Evolutionary conservation across 148 eudicot species (phyloP).

Genomic region (Bassia scoparia): DNA sequence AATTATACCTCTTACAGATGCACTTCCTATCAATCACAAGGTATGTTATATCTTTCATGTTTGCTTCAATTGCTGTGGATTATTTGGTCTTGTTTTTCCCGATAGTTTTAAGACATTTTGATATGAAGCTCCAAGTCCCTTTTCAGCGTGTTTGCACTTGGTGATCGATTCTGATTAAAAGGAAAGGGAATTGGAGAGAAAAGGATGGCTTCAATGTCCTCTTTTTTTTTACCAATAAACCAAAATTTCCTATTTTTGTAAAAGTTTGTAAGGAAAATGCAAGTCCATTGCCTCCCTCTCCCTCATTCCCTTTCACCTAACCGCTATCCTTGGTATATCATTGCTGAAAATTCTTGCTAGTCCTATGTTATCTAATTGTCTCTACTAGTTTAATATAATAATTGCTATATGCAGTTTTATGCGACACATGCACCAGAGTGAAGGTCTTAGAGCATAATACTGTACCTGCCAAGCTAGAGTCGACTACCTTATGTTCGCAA

Average conservation of each 20-base stretch:
- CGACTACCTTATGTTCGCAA: constrained; percentile 83
- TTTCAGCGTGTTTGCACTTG: background rate
- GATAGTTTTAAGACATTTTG: background rate
- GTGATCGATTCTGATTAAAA: background rate
- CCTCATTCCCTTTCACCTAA: background rate
- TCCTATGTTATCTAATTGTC: too few relatives aligned
- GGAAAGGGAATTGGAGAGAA: background rate
- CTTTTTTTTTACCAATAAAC: background rate
- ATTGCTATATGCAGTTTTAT: constrained; percentile 77
- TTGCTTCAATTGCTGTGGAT: background rate
- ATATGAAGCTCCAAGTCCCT: constrained; percentile 2
- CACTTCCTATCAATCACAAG: constrained; percentile 94
- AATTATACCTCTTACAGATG: constrained; percentile 83
- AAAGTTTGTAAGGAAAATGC: background rate
- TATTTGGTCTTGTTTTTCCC: background rate
- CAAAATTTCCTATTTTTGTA: background rate
- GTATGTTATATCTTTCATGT: constrained; percentile 27
- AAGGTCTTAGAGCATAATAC: constrained; percentile 82
- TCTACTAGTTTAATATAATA: too few relatives aligned
- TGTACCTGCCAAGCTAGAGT: constrained; percentile 89
- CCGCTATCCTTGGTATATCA: too few relatives aligned
- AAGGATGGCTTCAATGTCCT: background rate
- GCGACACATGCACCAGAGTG: constrained; percentile 84
- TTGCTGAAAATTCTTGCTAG: too few relatives aligned
- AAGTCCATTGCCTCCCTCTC: background rate